Conservation (phyloP, 805 yeast species). For the Wickerhamomyces subpelliculosus region DNA sequence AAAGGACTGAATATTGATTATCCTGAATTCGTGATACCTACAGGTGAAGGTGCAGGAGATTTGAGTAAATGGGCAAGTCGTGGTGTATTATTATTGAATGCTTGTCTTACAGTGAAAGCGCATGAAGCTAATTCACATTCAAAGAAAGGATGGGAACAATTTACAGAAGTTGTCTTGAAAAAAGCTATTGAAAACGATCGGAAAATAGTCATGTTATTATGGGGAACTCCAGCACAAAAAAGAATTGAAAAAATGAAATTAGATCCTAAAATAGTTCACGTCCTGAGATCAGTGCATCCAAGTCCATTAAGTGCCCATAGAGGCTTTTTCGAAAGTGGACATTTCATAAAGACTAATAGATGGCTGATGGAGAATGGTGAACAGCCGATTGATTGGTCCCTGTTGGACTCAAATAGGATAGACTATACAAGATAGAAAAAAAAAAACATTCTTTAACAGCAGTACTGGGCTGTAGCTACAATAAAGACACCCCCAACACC, state of each 20-base stretch:
- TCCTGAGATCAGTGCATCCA: slow-evolving; percentile 82
- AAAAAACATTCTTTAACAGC: not conserved
- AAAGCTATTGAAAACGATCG: slow-evolving; percentile 37
- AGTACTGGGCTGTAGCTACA: too few relatives aligned
- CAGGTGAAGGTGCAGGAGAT: slow-evolving; percentile 47
- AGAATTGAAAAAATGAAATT: slow-evolving; percentile 24
- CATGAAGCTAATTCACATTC: slow-evolving; percentile 93
- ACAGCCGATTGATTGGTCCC: slow-evolving; percentile 62
- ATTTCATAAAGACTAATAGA: slow-evolving; percentile 67
- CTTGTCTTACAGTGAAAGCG: slow-evolving; percentile 86
- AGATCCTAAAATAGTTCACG: slow-evolving; percentile 32
- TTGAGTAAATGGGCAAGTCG: slow-evolving; percentile 78
- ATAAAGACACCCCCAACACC: too few relatives aligned
- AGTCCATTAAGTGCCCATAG: slow-evolving; percentile 88
- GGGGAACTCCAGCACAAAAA: slow-evolving; percentile 41
- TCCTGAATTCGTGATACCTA: slow-evolving; percentile 55
- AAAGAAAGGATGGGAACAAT: slow-evolving; percentile 84
- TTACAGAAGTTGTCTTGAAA: slow-evolving; percentile 68
- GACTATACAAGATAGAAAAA: not conserved
- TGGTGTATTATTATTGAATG: slow-evolving; percentile 84
- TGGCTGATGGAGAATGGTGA: slow-evolving; percentile 50
- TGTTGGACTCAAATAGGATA: slow-evolving; percentile 22
- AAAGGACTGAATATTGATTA: slow-evolving; percentile 70
- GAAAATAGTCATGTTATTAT: slow-evolving; percentile 17
- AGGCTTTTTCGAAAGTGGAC: slow-evolving; percentile 75